These are phyloP conservation scores for Rhizophlyctis rosea DNA, from an alignment of 192 early-diverging fungal species.

Conservation along the genomic window DNA sequence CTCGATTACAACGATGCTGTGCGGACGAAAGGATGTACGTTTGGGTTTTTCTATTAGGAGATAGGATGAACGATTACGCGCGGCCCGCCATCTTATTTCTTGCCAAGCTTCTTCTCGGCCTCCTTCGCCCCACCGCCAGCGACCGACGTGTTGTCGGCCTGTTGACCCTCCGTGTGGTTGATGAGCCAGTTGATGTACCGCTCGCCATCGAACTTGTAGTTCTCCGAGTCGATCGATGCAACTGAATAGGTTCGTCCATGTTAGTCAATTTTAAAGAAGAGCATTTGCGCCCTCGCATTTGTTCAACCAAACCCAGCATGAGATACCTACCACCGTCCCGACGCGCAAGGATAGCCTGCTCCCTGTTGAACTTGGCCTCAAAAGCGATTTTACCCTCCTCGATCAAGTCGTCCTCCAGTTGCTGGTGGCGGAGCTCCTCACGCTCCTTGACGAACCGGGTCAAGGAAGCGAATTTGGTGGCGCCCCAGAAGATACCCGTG, in stretches of 20 bases:
- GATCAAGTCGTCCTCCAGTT: conserved; percentile 28
- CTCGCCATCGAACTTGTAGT: conserved; percentile 40
- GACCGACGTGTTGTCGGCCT: too few species aligned
- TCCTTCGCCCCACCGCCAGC: too few species aligned
- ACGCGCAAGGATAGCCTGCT: conserved; percentile 39
- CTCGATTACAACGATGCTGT: too few species aligned
- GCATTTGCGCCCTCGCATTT: not conserved
- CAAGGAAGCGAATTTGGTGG: conserved; percentile 37
- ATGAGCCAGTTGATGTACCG: conserved; percentile 38
- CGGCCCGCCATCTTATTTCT: too few species aligned
- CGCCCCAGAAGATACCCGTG: conserved; percentile 48
- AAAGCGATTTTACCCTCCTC: conserved; percentile 54
- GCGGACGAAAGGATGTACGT: too few species aligned
- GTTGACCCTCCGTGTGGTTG: not conserved
- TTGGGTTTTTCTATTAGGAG: too few species aligned
- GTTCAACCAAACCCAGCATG: not conserved
- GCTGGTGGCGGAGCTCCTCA: conserved; percentile 28
- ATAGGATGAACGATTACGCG: too few species aligned
- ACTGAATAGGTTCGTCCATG: conserved; percentile 22
- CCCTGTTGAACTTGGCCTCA: conserved; percentile 45
- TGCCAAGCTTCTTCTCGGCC: too few species aligned
- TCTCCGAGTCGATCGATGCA: conserved; percentile 38
- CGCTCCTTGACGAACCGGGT: conserved; percentile 40
- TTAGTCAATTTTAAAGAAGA: too few species aligned
- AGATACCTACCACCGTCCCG: conserved; percentile 43